Base-by-base conservation (phyloP, 75 land plant species). In the Pinus albicaulis region DNA sequence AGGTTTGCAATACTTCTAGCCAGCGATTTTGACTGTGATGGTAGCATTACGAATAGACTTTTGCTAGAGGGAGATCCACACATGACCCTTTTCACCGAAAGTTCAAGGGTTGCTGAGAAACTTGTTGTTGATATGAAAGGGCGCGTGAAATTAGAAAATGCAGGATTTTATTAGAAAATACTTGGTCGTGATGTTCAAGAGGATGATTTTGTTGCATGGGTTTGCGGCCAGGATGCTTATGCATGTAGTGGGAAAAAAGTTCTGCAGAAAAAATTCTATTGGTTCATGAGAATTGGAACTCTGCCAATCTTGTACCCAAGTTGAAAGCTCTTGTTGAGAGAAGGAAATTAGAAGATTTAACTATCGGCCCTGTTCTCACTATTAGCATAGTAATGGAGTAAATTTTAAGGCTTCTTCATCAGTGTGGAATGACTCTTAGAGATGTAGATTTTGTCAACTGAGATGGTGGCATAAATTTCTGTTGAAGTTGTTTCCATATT, bases 151-250 rank as follows among this genome's bases (percentile, higher is more conserved):
- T 80, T 97, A 65, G 99, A 97, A 88, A 98, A 97, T 92, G 99
- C 99, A 17, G 99, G 99, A 20, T 97, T 92, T 91, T 95, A 97
- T 66, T 97, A 98, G 99, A 97, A 97, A 82, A 91, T 97, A 19
- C 92, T 97, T 75, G 99, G 99, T 11, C 99, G 98, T 62, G 99
- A 97, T 91, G 95, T 95, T 73, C 80, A 89, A 64, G 89, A 97
- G 93, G 98, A 82, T 59, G 98, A 97, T 66, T 97, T 94, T 81
- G 95, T 97, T 71, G 93, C 99, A 22, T 97, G 99, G 99, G 99
- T 97, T 48, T 97, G 99, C 81, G 99, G 94, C 81, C 99, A 97
- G 72, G 99, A 97, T 86, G 99, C 99, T 56, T 97, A 94, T 85
- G 99, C 99, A 25, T 97, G 99, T 77, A 97, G 99, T 82, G 99